These are phyloP conservation scores for Kluyveromyces siamensis DNA, from an alignment of 805 yeast genomes.

Conservation along the genomic window DNA sequence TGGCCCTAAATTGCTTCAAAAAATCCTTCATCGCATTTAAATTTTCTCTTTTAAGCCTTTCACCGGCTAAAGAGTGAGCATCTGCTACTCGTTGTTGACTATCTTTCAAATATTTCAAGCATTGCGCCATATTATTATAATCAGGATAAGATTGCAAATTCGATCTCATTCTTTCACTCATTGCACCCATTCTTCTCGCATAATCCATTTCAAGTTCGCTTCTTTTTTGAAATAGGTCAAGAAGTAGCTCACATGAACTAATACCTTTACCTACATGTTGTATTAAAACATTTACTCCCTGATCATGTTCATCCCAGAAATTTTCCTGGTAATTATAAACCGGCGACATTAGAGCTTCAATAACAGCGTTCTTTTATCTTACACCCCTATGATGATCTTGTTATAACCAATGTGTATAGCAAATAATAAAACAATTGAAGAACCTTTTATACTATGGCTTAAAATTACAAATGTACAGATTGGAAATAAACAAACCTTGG, in stretches of 20 bases:
- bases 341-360: constrained; percentile 2
- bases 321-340: constrained; percentile 23
- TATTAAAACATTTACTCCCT: constrained; percentile 23
- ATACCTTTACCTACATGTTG: constrained; percentile 23
- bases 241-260: constrained; percentile 17
- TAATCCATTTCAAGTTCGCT: constrained; percentile 27
- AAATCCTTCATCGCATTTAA: constrained; percentile 21
- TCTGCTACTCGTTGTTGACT: constrained; percentile 22
- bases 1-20: constrained; percentile 18
- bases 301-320: constrained; percentile 29
- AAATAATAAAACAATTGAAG: no score
- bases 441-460: no score
- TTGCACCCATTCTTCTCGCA: constrained; percentile 26
- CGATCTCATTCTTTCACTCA: constrained; percentile 18
- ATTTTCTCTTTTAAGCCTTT: constrained; percentile 17
- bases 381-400: no score
- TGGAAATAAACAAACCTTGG: neutral
- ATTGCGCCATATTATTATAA: constrained; percentile 19
- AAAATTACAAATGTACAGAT: no score
- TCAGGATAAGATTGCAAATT: constrained; percentile 19
- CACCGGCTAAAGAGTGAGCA: constrained; percentile 25
- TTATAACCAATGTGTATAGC: neutral
- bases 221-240: constrained; percentile 23
- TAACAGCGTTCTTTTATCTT: neutral
- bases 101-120: constrained; percentile 11